Base-by-base conservation (phyloP, 306 rosid species). In the Lathyrus tuberosus region DNA sequence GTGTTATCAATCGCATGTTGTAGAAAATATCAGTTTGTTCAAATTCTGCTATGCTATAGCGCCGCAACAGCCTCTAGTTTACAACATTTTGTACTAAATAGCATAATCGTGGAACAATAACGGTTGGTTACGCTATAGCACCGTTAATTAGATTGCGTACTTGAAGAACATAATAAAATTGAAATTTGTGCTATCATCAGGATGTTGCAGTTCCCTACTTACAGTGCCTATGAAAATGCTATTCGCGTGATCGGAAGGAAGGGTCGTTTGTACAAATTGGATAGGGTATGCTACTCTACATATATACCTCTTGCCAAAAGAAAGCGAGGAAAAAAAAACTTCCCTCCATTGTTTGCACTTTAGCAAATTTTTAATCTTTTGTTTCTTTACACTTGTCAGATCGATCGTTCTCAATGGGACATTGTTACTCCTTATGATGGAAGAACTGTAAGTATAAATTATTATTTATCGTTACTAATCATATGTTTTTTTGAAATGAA, bases 131-230 rank as follows among this genome's bases (percentile, higher is more conserved):
- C 20, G 11, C 18, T 57, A 53, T 53, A 10, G 30, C 1, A 3
- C 1, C 8, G 7, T 22, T 30, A 13, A 28, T n/a, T 68, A 38
- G 69, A 16, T 41, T 73, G 8, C 37, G 43, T 54, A 43, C 59
- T 42, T 9, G 49, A 65, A 70, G 30, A 62, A 28, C 42, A 20
- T 44, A 56, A 5, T 63, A 70, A 30, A 37, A 47, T 60, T 40
- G 42, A 65, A 48, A 22, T 66, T 78, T 46, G 76, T 70, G 47
- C 37, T 81, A 49, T 73, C n/a, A 62, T 62, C 87, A 95, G 96
- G 92, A 33, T 91, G 83, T 62, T 91, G 80, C 92, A 87, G 54
- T 95, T 95, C 77, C 80, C 67, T 37, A 82, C 88, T 15, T 66
- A 16, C 6, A 0, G 12, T 17, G 81, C 73, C 9, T 83, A 20